Conservation (phyloP, 73 alveolate species). For the Blepharisma japonicum region DNA sequence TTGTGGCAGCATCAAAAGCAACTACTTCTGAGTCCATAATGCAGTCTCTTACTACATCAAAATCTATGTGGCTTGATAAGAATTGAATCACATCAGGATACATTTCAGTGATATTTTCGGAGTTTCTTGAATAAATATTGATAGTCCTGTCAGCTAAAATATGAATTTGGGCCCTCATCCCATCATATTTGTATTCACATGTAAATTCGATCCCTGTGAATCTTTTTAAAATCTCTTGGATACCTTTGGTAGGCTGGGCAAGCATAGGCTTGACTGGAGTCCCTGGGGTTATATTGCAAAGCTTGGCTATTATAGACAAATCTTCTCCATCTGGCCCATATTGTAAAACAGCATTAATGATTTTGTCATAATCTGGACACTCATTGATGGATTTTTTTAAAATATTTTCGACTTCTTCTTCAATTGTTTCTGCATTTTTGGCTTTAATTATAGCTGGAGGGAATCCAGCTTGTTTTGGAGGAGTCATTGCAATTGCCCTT, state of each 20-base stretch:
- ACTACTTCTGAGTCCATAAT: constrained; percentile 98
- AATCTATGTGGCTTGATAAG: constrained; percentile 28
- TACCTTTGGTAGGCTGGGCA: constrained; percentile 97
- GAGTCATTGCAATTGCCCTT: constrained; percentile 74
- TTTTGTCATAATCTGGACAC: constrained; percentile 85
- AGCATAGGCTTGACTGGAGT: constrained; percentile 97
- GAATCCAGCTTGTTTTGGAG: constrained; percentile 42
- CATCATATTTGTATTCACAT: constrained; percentile 99
- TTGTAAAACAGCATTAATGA: constrained; percentile 70
- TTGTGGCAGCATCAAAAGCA: constrained; percentile 92
- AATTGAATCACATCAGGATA: constrained; percentile 98
- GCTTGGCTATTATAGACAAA: constrained; percentile 53
- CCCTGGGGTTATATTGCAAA: constrained; percentile 89
- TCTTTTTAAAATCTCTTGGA: constrained; percentile 80
- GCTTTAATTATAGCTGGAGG: constrained; percentile 47
- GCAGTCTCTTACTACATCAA: constrained; percentile 72
- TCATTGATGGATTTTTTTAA: constrained; percentile 89
- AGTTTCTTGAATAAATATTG: constrained; percentile 89
- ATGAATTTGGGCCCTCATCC: constrained; percentile 99
- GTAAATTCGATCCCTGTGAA: constrained; percentile 90
- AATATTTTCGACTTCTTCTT: constrained; percentile 70
- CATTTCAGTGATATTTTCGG: constrained; percentile 97
- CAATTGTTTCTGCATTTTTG: constrained; percentile 40
- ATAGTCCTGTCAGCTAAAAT: constrained; percentile 52
- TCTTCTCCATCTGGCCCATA: constrained; percentile 59